Percentiles rank a stretch among this genome's conserved stretches.
Conservation (phyloP, 129 eudicot genomes). For the Pulicaria dysenterica region DNA sequence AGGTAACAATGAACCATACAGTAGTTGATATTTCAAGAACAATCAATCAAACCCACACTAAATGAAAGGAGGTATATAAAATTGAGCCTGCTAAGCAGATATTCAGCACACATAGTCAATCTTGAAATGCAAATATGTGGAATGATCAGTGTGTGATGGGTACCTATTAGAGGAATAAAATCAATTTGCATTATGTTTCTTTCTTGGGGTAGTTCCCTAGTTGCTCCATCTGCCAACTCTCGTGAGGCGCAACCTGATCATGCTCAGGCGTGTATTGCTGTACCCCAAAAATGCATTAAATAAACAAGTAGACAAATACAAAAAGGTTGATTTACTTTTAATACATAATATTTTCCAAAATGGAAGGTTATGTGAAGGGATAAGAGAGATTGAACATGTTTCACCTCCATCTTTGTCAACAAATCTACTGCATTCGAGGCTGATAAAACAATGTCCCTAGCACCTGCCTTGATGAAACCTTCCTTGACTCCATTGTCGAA, state of each 20-base stretch:
- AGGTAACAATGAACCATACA: slow-evolving; percentile 20
- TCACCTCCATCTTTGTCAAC: slow-evolving; percentile 80
- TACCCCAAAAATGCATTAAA: slow-evolving; percentile 20
- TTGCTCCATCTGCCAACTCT: slow-evolving; percentile 88
- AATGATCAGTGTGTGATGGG: slow-evolving; percentile 18
- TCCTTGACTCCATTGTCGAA: slow-evolving; percentile 95
- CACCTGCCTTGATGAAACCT: slow-evolving; percentile 86
- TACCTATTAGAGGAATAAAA: slow-evolving; percentile 32
- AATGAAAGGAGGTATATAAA: slow-evolving; percentile 11
- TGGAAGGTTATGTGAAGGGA: not conserved
- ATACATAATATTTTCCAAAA: not conserved
- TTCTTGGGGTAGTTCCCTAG: slow-evolving; percentile 63
- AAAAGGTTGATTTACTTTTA: not conserved
- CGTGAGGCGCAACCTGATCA: slow-evolving; percentile 81
- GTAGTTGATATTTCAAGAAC: slow-evolving; percentile 19
- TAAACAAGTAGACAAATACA: not conserved
- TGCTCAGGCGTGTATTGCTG: slow-evolving; percentile 69
- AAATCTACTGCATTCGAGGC: slow-evolving; percentile 82
- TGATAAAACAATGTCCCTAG: slow-evolving; percentile 75
- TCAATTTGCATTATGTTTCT: slow-evolving; percentile 37
- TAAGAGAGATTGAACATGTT: not conserved
- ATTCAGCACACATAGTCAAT: slow-evolving; percentile 36
- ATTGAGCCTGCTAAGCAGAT: slow-evolving; percentile 17
- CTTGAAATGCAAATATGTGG: slow-evolving; percentile 36
- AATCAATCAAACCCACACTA: slow-evolving; percentile 34